Base-by-base conservation (phyloP, 495 filamentous ascomycete species). In the Penicillium robsamsonii region DNA sequence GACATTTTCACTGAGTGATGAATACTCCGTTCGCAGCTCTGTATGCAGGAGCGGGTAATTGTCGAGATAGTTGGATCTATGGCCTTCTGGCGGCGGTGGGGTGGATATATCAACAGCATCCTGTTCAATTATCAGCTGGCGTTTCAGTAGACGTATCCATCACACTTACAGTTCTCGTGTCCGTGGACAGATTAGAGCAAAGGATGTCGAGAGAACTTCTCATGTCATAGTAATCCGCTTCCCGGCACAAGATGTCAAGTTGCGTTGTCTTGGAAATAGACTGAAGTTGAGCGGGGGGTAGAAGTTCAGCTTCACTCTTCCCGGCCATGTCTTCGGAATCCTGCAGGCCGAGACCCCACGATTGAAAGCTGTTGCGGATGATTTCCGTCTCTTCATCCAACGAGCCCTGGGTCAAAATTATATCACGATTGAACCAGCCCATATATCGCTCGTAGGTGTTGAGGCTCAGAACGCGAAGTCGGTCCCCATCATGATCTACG, bases 381-480 rank as follows among this genome's bases (percentile, higher is more conserved):
- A 67, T 48, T 47, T 79, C 72, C 5, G 61, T 55, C 25, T 72
- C 67, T 13, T 57, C 60, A 8, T 63, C 59, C 25, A 70, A 31
- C 5, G 56, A 51, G 17, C 50, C 48, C 10, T 60, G 46, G 18
- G 45, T 55, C n/a, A 73, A 10, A 13, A 72, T 54, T 12, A 73
- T 70, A 55, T 91, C 85, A 22, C 84, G 79, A 48, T 77, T 81
- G 25, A 91, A 72, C 81, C 83, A 88, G 30, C 90, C 92, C 88
- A 96, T 93, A 35, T 83, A 89, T 1, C 69, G 65, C 20, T 79
- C 70, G 66, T 96, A 97, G 1, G 92, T 93, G 46, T 83, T 82
- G 52, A 91, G 72, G 68, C 95, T 97, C 33, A 93, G 79, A 29
- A 96, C 88, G n/a, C 92, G 83, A 13, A 91, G 75, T 11, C 71